Base-by-base conservation (phyloP, 768 basidiomycete species). In the Psilocybe tampanensis region DNA sequence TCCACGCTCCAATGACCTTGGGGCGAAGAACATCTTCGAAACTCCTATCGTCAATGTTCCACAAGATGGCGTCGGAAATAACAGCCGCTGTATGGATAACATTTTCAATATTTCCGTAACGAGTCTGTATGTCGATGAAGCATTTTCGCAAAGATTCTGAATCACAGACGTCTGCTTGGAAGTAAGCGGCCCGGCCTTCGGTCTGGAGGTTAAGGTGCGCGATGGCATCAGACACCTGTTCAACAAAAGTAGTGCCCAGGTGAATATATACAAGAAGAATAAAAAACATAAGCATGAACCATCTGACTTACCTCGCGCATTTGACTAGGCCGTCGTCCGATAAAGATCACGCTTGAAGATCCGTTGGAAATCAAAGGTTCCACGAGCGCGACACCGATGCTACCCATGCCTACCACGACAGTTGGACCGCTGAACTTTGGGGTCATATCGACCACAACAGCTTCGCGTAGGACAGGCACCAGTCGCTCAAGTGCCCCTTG, bases 71-170 rank as follows among this genome's bases (percentile, higher is more conserved):
- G 52, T 71, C 70, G 12, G 44, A 53, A 26, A 71, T 60, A 5
- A 64, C 48, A 7, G 61, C 67, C 23, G 70, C 70, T 1, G 68
- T 66, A 54, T 71, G 65, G 15, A 70, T 23, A 22, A 70, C 66
- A 42, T 52, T 53, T 4, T 49, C 43, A 21, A 63, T 60, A 18
- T 44, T 2, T 4, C 56, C 59, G 44, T 58, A 39, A 6, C 23
- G 43, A n/a, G 21, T 12, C 32, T 60, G 56, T 18, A 63, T 56
- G n/a, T 55, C 50, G 2, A 44, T 9, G 23, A 63, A 47, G 22
- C 47, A 54, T 3, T 3, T 45, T 11, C 57, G 63, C n/a, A 71
- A 47, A 13, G 62, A 52, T 2, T 36, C 43, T 1, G 58, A 11
- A 47, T 71, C 65, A 32, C 51, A 60, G 24, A 58, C 65, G 41